Evolutionary conservation across 768 basidiomycete genomes (phyloP).

Genomic region (Clavaria fumosa): DNA sequence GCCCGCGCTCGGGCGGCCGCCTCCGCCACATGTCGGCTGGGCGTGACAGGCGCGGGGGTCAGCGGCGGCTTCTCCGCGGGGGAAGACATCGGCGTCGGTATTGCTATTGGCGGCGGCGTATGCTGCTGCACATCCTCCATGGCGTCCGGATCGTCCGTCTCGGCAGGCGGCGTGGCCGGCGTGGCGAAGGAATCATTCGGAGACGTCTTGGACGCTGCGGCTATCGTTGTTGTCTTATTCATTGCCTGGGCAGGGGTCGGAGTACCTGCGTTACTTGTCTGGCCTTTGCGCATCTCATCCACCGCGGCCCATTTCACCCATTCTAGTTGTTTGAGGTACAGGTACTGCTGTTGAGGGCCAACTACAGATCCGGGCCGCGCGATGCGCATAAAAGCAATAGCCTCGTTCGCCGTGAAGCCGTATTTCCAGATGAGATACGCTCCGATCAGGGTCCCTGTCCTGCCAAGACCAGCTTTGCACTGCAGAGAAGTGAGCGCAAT

Average conservation of each 20-base stretch:
- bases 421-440: slow-evolving; percentile 99
- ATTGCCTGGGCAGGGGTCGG: too few relatives aligned
- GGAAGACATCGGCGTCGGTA: slow-evolving; percentile 28
- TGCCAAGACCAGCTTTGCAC: slow-evolving; percentile 94
- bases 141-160: slow-evolving; percentile 47
- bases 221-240: too few relatives aligned
- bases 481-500: slow-evolving; percentile 21
- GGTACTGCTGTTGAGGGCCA: slow-evolving; percentile 85
- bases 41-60: slow-evolving; percentile 83
- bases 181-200: slow-evolving; percentile 40
- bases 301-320: slow-evolving; percentile 89
- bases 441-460: slow-evolving; percentile 93
- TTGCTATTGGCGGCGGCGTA: slow-evolving; percentile 28
- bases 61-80: too few relatives aligned
- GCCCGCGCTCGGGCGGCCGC: slow-evolving; percentile 56
- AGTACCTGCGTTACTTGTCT: too few relatives aligned
- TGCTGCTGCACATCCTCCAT: slow-evolving; percentile 29
- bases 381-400: slow-evolving; percentile 96
- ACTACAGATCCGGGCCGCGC: slow-evolving; percentile 90
- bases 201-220: slow-evolving; percentile 21
- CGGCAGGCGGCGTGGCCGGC: slow-evolving; percentile 70
- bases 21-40: slow-evolving; percentile 56
- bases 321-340: slow-evolving; percentile 88
- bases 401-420: slow-evolving; percentile 89
- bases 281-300: slow-evolving; percentile 54